Conservation (phyloP, 2,329 filamentous ascomycete species). For the Curvularia spicifera region DNA sequence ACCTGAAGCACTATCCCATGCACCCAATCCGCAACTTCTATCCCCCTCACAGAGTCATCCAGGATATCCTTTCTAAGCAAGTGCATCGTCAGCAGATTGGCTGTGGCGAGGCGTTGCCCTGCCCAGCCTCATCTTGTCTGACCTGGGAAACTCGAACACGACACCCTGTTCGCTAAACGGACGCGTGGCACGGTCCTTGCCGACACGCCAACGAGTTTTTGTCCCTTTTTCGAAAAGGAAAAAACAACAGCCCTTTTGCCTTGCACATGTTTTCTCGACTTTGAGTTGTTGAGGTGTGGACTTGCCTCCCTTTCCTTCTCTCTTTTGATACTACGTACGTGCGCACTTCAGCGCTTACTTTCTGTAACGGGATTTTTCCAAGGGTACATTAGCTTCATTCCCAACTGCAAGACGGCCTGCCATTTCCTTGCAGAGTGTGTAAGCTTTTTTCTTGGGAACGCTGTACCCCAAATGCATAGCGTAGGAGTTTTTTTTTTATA, state of each 20-base stretch:
- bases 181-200: constrained; percentile 23
- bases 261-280: not conserved
- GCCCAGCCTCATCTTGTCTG: constrained; percentile 8
- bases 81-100: constrained; percentile 9
- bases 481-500: constrained; percentile 35
- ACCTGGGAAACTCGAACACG: constrained; percentile 20
- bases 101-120: constrained; percentile 16
- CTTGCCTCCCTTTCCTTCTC: not conserved
- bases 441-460: constrained; percentile 1
- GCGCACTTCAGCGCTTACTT: constrained; percentile 1
- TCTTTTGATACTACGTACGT: constrained; percentile 6
- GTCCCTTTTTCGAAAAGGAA: constrained; percentile 3
- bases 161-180: constrained; percentile 23
- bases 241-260: not conserved
- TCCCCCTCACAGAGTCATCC: constrained; percentile 6
- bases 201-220: constrained; percentile 13
- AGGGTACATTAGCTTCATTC: not conserved
- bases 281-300: not conserved
- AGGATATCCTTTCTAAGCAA: constrained; percentile 5
- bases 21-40: constrained; percentile 14
- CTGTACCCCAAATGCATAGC: constrained; percentile 43
- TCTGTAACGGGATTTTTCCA: not conserved
- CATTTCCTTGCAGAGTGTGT: not conserved
- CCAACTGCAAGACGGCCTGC: not conserved
- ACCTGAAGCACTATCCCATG: constrained; percentile 19